Evolutionary conservation across 768 basidiomycete species (phyloP).

Genomic region (Boletus tomentosulus): DNA sequence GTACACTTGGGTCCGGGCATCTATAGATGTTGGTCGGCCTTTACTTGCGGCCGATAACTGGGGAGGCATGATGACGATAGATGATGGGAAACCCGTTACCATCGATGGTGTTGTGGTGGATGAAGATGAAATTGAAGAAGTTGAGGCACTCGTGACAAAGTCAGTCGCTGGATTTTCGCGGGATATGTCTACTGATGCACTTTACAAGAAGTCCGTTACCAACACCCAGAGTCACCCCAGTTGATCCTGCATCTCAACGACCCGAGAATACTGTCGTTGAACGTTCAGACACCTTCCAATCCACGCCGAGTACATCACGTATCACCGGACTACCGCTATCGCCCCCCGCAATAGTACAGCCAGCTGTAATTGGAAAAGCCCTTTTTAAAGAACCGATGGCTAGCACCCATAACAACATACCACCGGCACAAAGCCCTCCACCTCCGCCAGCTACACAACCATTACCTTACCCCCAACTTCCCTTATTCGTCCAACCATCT

Average conservation of each 20-base stretch:
- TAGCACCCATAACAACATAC: background rate
- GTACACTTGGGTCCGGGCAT: constrained; percentile 49
- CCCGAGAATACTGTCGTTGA: constrained; percentile 1
- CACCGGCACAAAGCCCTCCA: constrained; percentile 3
- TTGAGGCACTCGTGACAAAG: constrained; percentile 38
- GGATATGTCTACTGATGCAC: constrained; percentile 13
- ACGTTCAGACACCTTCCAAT: background rate
- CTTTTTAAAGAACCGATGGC: constrained; percentile 3
- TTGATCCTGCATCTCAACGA: constrained; percentile 25
- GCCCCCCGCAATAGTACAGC: background rate
- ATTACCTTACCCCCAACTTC: constrained; percentile 10
- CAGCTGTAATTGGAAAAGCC: background rate
- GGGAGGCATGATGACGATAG: constrained; percentile 40
- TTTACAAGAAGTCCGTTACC: constrained; percentile 54
- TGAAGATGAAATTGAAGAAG: constrained; percentile 37
- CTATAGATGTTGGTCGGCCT: constrained; percentile 38
- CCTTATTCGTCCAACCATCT: constrained; percentile 11
- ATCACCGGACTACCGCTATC: background rate
- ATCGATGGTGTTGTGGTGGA: constrained; percentile 33
- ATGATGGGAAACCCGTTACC: constrained; percentile 31
- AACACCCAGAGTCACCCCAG: constrained; percentile 57
- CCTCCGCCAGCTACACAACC: constrained; percentile 6
- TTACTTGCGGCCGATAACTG: constrained; percentile 48
- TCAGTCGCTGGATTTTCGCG: constrained; percentile 32
- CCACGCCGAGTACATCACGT: background rate